Evolutionary conservation across 768 basidiomycete genomes (phyloP), one percentile per base, ranked within the genome.

Genomic region (Tulasnella sp.): DNA sequence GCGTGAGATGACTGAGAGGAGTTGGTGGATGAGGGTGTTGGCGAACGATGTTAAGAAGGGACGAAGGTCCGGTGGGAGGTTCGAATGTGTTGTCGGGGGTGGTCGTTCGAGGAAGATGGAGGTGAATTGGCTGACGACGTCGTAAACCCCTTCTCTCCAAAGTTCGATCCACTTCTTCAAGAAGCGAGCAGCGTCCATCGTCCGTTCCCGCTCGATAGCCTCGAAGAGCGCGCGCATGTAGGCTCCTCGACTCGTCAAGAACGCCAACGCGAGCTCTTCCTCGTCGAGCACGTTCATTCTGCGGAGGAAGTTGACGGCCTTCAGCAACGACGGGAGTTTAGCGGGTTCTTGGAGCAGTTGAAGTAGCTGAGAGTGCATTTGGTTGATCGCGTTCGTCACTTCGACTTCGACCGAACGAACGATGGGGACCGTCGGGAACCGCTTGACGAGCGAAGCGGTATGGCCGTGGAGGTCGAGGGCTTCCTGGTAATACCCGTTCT

Each of bases 131-230:
- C 91, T 91, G 76, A 96, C 85, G 79, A 95, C 87, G 79, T 98
- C 94, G 81, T 95, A 91, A 26, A 94, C 90, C 62, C 91, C 89
- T 81, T 98, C 95, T 68, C 95, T 84, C 89, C 95, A 97, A 12
- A 88, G 80, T 77, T 96, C 95, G 75, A 96, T 87, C 79, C 94
- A 95, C 78, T 87, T 89, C 77, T 92, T 89, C 74, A 96, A 82
- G 80, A 89, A 94, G 40, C 89, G 82, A 40, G 89, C 86, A 59
- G 91, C 83, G 72, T 92, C 91, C 72, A 89, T 89, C 76, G 76
- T 78, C 72, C 76, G 79, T 74, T 81, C 80, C 9, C 76, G 80
- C 62, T 85, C 84, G 69, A 84, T 80, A 17, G 84, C 81, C 73
- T 86, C 86, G 39, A 93, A 81, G 19, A 86, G 81, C 7, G 83